Base-by-base conservation (phyloP, 257 asterid genomes). In the Coffea canephora region DNA sequence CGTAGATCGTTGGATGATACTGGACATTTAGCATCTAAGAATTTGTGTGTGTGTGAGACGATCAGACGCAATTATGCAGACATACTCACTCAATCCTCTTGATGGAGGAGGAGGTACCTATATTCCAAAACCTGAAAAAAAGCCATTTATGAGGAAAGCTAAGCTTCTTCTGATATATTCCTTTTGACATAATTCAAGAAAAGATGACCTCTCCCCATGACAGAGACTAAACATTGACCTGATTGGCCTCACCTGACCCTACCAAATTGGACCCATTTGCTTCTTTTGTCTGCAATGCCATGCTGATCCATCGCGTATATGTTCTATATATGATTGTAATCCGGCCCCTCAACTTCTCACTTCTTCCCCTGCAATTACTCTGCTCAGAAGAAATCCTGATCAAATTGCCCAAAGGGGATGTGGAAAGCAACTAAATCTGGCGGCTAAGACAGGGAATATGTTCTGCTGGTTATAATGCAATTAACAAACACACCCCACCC, bases 381-480 rank as follows among this genome's bases (percentile, higher is more conserved):
- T 49, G 61, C 54, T n/a, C 25, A 31, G 61, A 21, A 8, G 46
- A 71, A n/a, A 4, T 5, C 15, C 48, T 71, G 23, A 48, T 23
- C 55, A 71, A 71, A 7, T 43, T 43, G 59, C 6, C 62, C 62
- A 48, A 31, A 16, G 49, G 55, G 64, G 70, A 50, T 43, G 27
- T 73, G 65, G 78, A 88, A 81, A 87, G 84, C 81, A 78, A 83
- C 84, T 69, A 77, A 77, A 80, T n/a, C 64, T 66, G 85, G 79
- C 79, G 77, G 82, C 77, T 66, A 25, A 65, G 74, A 21, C 18
- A 27, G 57, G 82, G 93, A 88, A 88, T 89, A 89, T 88, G 84
- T 86, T 87, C 93, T 75, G 77, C 36, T 84, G 77, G 77, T 81
- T 79, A 79, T 84, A 71, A 73, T 84, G 88, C 86, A 85, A 79